These are phyloP conservation scores for Pisolithus sp. DNA, from an alignment of 768 basidiomycete species.

Conservation along the genomic window DNA sequence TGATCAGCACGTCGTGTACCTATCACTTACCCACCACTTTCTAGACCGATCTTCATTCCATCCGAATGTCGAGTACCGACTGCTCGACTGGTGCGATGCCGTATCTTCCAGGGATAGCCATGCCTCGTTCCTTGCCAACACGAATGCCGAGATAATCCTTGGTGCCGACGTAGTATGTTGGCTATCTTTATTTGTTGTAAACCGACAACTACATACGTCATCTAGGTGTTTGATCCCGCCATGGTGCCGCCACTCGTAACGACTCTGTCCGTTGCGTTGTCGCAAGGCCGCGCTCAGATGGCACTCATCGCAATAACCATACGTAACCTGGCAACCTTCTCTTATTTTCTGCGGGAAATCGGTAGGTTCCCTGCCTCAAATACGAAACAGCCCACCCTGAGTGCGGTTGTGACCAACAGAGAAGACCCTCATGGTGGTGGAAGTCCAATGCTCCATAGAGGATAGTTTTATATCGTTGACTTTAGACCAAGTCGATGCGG, in stretches of 20 bases:
- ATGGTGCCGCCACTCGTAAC: conserved; percentile 53
- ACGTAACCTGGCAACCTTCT: conserved; percentile 50
- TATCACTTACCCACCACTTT: background rate
- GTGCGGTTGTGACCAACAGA: conserved; percentile 6
- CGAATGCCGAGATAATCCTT: conserved; percentile 51
- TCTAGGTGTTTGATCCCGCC: conserved; percentile 61
- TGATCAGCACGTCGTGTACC: background rate
- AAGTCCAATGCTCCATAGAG: conserved; percentile 12
- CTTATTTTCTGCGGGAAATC: conserved; percentile 36
- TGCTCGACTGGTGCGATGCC: conserved; percentile 66
- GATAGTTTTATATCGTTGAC: conserved; percentile 19
- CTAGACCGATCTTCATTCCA: conserved; percentile 53
- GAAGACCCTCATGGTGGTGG: conserved; percentile 23
- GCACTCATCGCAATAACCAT: conserved; percentile 38
- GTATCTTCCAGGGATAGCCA: conserved; percentile 26
- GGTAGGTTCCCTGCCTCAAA: conserved; percentile 11
- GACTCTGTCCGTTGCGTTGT: conserved; percentile 34
- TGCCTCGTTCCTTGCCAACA: conserved; percentile 30
- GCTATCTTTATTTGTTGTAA: background rate
- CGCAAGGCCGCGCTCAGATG: conserved; percentile 9
- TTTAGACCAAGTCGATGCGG: conserved; percentile 28
- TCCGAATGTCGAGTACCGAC: conserved; percentile 35
- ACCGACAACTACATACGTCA: background rate
- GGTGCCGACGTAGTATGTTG: conserved; percentile 57
- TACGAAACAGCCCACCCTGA: background rate